Evolutionary conservation across 2,329 filamentous ascomycete species (phyloP).

Genomic region (Colletotrichum cordylinicola): DNA sequence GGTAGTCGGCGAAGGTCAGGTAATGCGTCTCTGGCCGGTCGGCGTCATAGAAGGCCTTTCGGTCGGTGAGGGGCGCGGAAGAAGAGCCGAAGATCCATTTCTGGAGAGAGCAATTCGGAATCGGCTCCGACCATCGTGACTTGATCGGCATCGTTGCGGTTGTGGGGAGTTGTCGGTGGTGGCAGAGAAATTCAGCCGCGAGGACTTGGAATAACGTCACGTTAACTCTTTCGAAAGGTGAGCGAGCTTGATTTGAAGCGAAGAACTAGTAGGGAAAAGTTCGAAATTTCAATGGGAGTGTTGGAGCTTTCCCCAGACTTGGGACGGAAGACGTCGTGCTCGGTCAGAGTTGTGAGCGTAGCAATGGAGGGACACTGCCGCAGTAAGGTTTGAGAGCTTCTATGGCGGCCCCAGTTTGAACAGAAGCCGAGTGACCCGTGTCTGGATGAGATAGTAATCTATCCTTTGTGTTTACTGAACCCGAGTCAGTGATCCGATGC

Average conservation of each 20-base stretch:
- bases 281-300: background rate
- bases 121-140: slow-evolving; percentile 49
- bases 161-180: background rate
- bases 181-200: background rate
- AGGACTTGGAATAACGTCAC: background rate
- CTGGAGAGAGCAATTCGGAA: slow-evolving; percentile 57
- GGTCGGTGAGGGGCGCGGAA: slow-evolving; percentile 46
- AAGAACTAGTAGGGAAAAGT: background rate
- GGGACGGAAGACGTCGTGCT: background rate
- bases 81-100: slow-evolving; percentile 61
- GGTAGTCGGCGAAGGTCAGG: slow-evolving; percentile 68
- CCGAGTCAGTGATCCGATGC: background rate
- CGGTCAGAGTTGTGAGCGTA: background rate
- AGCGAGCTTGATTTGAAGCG: background rate
- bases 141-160: slow-evolving; percentile 46
- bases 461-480: background rate
- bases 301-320: background rate
- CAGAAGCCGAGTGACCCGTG: background rate
- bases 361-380: background rate
- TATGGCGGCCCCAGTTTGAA: background rate
- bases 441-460: background rate
- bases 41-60: slow-evolving; percentile 66
- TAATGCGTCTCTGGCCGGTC: slow-evolving; percentile 70
- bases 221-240: background rate
- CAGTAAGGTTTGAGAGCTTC: background rate